These are phyloP conservation scores for Globisporangium rhizosaccharum DNA, from an alignment of 352 stramenopile species.

Conservation along the genomic window DNA sequence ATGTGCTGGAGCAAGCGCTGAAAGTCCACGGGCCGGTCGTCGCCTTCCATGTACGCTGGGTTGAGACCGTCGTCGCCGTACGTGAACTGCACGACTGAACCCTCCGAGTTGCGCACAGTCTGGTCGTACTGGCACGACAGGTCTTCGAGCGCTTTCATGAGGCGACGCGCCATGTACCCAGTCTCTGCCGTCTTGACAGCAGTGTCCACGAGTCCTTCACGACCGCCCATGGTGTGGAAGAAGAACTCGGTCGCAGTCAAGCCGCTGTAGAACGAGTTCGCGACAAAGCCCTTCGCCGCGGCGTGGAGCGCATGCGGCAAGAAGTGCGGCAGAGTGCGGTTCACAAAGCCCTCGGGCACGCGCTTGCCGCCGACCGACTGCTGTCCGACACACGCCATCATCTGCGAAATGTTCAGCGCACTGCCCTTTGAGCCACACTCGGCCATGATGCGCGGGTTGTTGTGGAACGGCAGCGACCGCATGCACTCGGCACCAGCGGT, in stretches of 20 bases:
- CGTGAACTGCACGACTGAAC: constrained; percentile 96
- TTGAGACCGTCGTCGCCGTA: constrained; percentile 99
- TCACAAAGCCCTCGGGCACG: constrained; percentile 98
- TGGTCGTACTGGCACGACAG: constrained; percentile 94
- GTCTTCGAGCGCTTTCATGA: constrained; percentile 99
- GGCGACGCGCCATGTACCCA: constrained; percentile 97
- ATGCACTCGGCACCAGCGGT: constrained; percentile 97
- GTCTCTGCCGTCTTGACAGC: constrained; percentile 99
- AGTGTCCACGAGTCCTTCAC: constrained; percentile 99
- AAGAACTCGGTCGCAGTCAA: constrained; percentile 99
- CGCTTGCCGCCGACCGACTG: constrained; percentile 98
- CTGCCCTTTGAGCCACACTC: constrained; percentile 99
- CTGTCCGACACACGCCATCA: constrained; percentile 99
- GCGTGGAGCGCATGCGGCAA: constrained; percentile 91
- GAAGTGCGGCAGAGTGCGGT: constrained; percentile 97
- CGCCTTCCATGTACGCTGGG: constrained; percentile 94
- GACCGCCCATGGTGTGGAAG: constrained; percentile 99
- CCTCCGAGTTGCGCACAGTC: constrained; percentile 87
- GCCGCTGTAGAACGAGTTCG: constrained; percentile 98
- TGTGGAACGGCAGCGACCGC: constrained; percentile 96
- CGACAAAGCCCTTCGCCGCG: constrained; percentile 98
- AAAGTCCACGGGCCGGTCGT: constrained; percentile 96
- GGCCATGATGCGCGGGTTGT: constrained; percentile 97
- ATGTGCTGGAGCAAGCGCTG: constrained; percentile 91
- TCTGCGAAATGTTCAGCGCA: constrained; percentile 99